These are phyloP conservation scores for Phylloporus scabripes DNA, from an alignment of 768 basidiomycete genomes.

Conservation along the genomic window DNA sequence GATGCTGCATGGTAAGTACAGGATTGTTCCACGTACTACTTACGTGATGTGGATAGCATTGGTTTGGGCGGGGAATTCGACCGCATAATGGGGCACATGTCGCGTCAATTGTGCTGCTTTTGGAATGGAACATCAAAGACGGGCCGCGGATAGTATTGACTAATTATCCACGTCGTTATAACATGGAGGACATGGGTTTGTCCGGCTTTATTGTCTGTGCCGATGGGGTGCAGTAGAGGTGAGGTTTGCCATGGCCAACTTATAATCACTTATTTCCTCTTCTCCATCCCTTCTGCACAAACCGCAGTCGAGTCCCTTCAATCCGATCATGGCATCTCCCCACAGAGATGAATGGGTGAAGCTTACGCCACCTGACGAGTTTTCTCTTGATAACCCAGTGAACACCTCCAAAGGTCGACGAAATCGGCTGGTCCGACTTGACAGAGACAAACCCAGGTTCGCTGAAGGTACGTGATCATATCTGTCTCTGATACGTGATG, in stretches of 20 bases:
- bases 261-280: slow-evolving; percentile 16
- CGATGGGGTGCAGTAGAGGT: slow-evolving; percentile 17
- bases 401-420: slow-evolving; percentile 34
- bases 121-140: not conserved
- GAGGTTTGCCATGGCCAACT: slow-evolving; percentile 18
- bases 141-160: slow-evolving; percentile 9
- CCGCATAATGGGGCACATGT: slow-evolving; percentile 5
- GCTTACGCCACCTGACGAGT: slow-evolving; percentile 28
- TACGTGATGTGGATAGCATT: not conserved
- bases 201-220: slow-evolving; percentile 10
- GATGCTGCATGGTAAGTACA: slow-evolving; percentile 21
- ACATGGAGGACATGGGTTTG: slow-evolving; percentile 8
- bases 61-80: not conserved
- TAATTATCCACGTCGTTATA: slow-evolving; percentile 20
- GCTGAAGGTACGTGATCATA: slow-evolving; percentile 34
- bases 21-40: slow-evolving; percentile 3
- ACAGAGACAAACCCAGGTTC: slow-evolving; percentile 32
- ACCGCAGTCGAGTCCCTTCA: not conserved
- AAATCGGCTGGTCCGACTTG: slow-evolving; percentile 40
- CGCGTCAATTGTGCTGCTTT: slow-evolving; percentile 10
- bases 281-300: not conserved
- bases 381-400: slow-evolving; percentile 39
- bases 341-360: slow-evolving; percentile 27
- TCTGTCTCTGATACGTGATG: not conserved
- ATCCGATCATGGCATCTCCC: slow-evolving; percentile 16